Conservation (phyloP, 768 basidiomycete species). For the Tylopilus rubrobrunneus region DNA sequence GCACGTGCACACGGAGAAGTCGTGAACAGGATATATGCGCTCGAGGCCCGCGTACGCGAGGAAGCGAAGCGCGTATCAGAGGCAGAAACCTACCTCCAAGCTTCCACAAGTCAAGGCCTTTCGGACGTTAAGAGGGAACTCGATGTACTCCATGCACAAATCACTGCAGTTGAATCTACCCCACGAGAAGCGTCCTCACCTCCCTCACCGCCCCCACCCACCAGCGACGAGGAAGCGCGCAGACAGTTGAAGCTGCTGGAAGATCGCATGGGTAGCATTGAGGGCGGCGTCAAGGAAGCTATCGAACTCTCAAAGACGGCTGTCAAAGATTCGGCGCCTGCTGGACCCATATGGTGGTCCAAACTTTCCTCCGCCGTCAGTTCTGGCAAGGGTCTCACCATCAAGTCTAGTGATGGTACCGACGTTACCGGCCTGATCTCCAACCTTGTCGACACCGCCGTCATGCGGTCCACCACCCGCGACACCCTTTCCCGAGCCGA, state of each 20-base stretch:
- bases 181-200: conserved; percentile 18
- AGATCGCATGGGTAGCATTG: conserved; percentile 56
- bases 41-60: conserved; percentile 53
- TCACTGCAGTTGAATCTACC: conserved; percentile 28
- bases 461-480: conserved; percentile 60
- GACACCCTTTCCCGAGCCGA: conserved; percentile 82
- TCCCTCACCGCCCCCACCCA: conserved; percentile 11
- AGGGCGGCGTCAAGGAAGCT: conserved; percentile 66
- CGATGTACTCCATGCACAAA: conserved; percentile 45
- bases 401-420: conserved; percentile 74
- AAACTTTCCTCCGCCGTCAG: conserved; percentile 50
- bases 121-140: conserved; percentile 53
- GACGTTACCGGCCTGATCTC: conserved; percentile 69
- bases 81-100: conserved; percentile 46
- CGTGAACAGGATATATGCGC: conserved; percentile 46
- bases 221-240: conserved; percentile 55
- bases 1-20: conserved; percentile 49
- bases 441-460: conserved; percentile 72
- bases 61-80: conserved; percentile 47
- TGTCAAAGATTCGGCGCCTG: conserved; percentile 34
- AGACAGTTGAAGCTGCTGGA: conserved; percentile 54
- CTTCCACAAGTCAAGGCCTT: conserved; percentile 43
- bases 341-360: conserved; percentile 65
- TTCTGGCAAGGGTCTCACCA: conserved; percentile 47
- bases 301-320: conserved; percentile 59